Conservation (phyloP, 2,329 filamentous ascomycete species). For the Nannizzia gypsea region DNA sequence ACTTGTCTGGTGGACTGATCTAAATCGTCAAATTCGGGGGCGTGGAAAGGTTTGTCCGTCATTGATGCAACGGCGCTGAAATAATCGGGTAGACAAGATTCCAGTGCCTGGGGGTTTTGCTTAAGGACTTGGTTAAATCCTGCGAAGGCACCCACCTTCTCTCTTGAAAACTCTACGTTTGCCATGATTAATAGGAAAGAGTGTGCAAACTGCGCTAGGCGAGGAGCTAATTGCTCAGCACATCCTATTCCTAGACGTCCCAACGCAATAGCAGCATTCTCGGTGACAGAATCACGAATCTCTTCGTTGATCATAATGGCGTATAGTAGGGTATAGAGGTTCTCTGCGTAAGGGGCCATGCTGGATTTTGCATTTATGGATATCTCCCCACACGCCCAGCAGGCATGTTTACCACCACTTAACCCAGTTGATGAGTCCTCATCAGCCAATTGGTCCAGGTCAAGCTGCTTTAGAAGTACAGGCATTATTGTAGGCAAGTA, state of each 20-base stretch:
- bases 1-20: constrained; percentile 67
- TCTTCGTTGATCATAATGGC: constrained; percentile 75
- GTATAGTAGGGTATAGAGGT: constrained; percentile 63
- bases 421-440: constrained; percentile 77
- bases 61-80: constrained; percentile 73
- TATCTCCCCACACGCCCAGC: constrained; percentile 92
- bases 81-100: constrained; percentile 68
- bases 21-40: constrained; percentile 49
- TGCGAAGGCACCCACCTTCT: constrained; percentile 87
- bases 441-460: constrained; percentile 62
- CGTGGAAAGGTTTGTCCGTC: constrained; percentile 48
- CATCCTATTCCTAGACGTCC: constrained; percentile 76
- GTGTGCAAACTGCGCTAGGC: constrained; percentile 66
- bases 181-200: constrained; percentile 72
- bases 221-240: constrained; percentile 62
- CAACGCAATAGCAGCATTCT: constrained; percentile 89
- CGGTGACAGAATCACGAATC: constrained; percentile 74
- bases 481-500: constrained; percentile 62
- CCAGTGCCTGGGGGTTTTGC: constrained; percentile 83
- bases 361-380: constrained; percentile 61
- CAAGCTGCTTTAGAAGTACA: constrained; percentile 75
- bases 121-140: constrained; percentile 79
- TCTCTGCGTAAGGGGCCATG: constrained; percentile 65
- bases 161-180: constrained; percentile 75
- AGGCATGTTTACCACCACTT: constrained; percentile 92